Evolutionary conservation across 208 protist genomes (phyloP).

Genomic region (Leishmania braziliensis): DNA sequence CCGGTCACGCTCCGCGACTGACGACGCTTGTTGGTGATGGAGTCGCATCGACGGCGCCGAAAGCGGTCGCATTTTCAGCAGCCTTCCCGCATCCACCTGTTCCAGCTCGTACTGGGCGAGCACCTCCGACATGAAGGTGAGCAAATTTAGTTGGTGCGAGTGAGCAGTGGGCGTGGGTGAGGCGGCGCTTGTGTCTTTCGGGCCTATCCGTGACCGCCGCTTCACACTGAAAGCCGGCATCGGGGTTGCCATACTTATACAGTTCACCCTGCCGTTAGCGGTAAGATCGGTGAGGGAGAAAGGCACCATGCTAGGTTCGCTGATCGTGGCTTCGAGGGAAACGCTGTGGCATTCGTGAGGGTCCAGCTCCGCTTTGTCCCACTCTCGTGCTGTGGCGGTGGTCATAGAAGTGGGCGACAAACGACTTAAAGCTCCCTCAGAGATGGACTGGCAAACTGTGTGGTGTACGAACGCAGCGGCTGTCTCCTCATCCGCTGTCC

Average conservation of each 20-base stretch:
- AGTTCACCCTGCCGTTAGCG: not conserved
- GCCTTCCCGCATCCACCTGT: not conserved
- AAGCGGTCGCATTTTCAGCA: not conserved
- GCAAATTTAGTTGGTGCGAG: conserved; percentile 49
- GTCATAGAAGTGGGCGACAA: not conserved
- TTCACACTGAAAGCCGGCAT: not conserved
- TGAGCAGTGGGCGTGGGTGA: not conserved
- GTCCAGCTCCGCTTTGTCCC: not conserved
- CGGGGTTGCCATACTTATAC: not conserved
- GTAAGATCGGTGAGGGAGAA: conserved; percentile 32
- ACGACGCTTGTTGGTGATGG: not conserved
- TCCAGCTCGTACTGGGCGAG: conserved; percentile 29
- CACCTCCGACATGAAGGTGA: conserved; percentile 80
- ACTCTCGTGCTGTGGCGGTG: not conserved
- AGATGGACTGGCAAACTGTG: not conserved
- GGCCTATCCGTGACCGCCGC: not conserved
- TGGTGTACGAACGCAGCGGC: not conserved
- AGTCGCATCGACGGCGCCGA: conserved; percentile 19
- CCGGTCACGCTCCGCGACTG: not conserved
- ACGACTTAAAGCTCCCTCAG: not conserved
- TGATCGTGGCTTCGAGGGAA: conserved; percentile 9
- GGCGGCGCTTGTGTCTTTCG: not conserved
- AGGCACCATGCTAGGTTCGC: conserved; percentile 52
- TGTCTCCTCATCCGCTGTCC: not conserved
- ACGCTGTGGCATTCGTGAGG: not conserved